A percentile compares a stretch with the other conserved stretches of the same genome.
phyloP scores from a whole-genome alignment of 2,329 filamentous ascomycete genomes.

The Cercospora sp. region DNA sequence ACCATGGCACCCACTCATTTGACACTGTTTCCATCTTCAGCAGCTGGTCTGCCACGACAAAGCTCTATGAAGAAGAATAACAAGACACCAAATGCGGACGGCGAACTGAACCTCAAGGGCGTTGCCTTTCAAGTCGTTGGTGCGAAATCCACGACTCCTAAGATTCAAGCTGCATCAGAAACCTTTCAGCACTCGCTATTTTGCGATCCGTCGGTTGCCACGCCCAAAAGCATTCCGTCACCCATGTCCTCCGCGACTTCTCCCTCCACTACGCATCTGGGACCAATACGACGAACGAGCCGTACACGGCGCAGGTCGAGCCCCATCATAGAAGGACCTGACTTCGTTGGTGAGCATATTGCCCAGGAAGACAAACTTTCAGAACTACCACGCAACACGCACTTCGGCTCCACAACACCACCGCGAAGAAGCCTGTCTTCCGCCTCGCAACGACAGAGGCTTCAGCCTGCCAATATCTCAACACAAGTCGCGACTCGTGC shows the following conservation, averaged over 20 bases:
- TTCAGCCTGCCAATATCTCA: constrained; percentile 20
- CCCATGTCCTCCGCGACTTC: background rate
- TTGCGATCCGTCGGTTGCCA: constrained; percentile 27
- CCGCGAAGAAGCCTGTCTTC: constrained; percentile 20
- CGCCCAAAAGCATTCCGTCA: background rate
- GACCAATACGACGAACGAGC: constrained; percentile 19
- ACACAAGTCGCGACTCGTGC: constrained; percentile 2
- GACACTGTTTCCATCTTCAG: constrained; percentile 26
- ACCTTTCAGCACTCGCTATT: constrained; percentile 37
- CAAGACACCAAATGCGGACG: constrained; percentile 14
- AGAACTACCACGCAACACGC: constrained; percentile 31
- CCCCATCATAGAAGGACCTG: constrained; percentile 13
- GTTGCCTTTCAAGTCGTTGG: constrained; percentile 34
- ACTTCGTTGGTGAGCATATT: constrained; percentile 8
- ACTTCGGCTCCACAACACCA: constrained; percentile 27
- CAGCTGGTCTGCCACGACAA: constrained; percentile 22
- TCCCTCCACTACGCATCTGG: constrained; percentile 13
- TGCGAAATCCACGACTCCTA: constrained; percentile 14
- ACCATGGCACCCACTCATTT: constrained; percentile 29
- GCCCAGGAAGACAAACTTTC: constrained; percentile 32
- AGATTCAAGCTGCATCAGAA: constrained; percentile 29
- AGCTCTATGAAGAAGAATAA: constrained; percentile 22
- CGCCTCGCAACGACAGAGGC: constrained; percentile 13
- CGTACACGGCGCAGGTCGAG: constrained; percentile 28
- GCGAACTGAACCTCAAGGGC: constrained; percentile 32